phyloP scores from a whole-genome alignment of 1,284 basidiomycete genomes.

The Puccinia hordei region DNA sequence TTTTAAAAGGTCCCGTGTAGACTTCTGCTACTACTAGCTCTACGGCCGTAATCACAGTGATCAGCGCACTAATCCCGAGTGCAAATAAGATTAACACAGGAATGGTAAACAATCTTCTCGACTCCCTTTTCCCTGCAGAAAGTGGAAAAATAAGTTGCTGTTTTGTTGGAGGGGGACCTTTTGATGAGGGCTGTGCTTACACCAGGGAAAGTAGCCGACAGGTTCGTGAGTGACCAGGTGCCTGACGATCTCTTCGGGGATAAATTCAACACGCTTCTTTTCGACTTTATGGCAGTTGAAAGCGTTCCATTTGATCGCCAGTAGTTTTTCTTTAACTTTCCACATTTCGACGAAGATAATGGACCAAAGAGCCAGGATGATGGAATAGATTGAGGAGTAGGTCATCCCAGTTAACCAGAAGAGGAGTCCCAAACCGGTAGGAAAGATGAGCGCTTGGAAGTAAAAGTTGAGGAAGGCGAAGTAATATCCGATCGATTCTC shows the following conservation, averaged over 20 bases:
- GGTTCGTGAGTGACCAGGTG: conserved; percentile 54
- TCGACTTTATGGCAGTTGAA: conserved; percentile 76
- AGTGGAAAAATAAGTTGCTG: not conserved
- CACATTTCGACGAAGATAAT: conserved; percentile 84
- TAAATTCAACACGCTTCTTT: conserved; percentile 71
- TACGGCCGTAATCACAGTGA: conserved; percentile 44
- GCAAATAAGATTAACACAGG: conserved; percentile 42
- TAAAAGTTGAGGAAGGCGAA: conserved; percentile 85
- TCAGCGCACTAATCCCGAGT: conserved; percentile 24
- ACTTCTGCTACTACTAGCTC: conserved; percentile 69
- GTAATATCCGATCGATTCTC: conserved; percentile 84
- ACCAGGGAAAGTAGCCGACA: conserved; percentile 50
- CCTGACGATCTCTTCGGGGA: conserved; percentile 54
- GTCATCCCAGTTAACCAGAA: conserved; percentile 65
- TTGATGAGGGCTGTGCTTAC: conserved; percentile 11
- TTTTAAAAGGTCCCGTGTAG: conserved; percentile 81
- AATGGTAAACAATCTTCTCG: conserved; percentile 32
- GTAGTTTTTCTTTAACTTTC: conserved; percentile 76
- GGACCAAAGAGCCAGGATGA: conserved; percentile 75
- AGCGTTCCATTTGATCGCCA: conserved; percentile 78
- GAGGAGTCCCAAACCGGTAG: conserved; percentile 67
- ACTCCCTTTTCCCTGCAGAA: conserved; percentile 43
- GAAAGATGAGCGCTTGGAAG: conserved; percentile 73
- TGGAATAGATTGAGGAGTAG: conserved; percentile 78
- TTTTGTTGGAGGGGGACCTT: not conserved